Evolutionary conservation across 352 stramenopile species (phyloP), one percentile per base, ranked within the genome.

Genomic region (Globisporangium spiculum): DNA sequence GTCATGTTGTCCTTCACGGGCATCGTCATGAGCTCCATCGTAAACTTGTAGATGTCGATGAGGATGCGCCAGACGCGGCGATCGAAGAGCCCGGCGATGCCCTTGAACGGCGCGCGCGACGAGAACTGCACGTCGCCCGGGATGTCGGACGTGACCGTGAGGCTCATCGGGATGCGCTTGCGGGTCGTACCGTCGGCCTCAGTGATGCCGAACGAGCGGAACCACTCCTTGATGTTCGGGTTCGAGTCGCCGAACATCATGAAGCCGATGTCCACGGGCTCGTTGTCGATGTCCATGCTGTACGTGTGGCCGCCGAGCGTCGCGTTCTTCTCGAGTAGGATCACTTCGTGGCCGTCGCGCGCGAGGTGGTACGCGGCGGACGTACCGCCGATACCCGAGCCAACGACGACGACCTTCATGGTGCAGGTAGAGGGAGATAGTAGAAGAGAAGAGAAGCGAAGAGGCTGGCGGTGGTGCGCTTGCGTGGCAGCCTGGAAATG

Each of bases 191-290:
- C 88, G 64, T 96, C 76, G n/a, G 87, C 81, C 67, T 96, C 73
- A 32, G 88, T 96, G 71, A 96, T 77, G 57, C 88, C 88, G 41
- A 96, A 86, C 53, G 80, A 86, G 76, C 92, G 88, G 75, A 96
- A 96, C 88, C 88, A 96, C 62, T 89, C 83, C 76, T 96, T 96
- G 70, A 96, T 96, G 80, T 96, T 96, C 58, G 88, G 88, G 78
- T 96, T 96, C 73, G 88, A 96, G 72, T 96, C 88, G 27, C 88
- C 88, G 60, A 92, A 96, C 88, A 96, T 96, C 88, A 96, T 96
- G 75, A 96, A 96, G 71, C 88, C 88, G 46, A 96, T 83, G 71
- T 96, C 88, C 18, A 96, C 88, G 61, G 83, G 80, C 70, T 96
- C 86, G 68, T 78, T 75, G 75, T 96, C 88, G 75, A 94, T 92